Base-by-base conservation (phyloP, 306 rosid species). In the Gynostemma pentaphyllum region DNA sequence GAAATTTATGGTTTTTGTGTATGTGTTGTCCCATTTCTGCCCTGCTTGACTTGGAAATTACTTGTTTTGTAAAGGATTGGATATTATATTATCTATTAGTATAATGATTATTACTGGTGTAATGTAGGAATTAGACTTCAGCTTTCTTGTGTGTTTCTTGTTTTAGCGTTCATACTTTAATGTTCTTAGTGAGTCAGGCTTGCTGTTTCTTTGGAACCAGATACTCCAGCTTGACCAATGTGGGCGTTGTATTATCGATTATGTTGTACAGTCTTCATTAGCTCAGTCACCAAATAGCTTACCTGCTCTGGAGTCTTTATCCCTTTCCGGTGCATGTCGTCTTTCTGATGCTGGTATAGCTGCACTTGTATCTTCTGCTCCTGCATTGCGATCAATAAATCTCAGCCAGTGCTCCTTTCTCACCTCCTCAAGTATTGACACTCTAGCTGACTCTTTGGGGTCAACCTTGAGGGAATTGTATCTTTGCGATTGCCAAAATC, bases 321-420 rank as follows among this genome's bases (percentile, higher is more conserved):
- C 99, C 52, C 62, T 92, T 53, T 72, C 77, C 66, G 98, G 99
- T 50, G 96, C 99, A 11, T 86, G 94, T 26, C 82, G 95, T 66
- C 95, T 88, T 55, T 72, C 90, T 14, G 88, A 92, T 54, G 59
- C 16, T 46, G 95, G 96, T 23, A 70, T 92, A 15, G 22, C 36
- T 7, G 37, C 46, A 30, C 87, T 92, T 71, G 76, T 84, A 71
- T 80, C 90, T 75, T 81, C 88, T 53, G 76, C 82, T 37, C 83
- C 96, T 7, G 76, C 26, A 30, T 79, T 92, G 73, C 74, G 85
- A 76, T 88, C 96, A 4, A 65, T 92, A 62, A 82, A 92, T 80
- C 75, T 92, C 67, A 84, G 94, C 77, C 94, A 84, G 71, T 92
- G 96, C 76, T 84, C 96, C 75, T 82, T 86, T 68, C 90, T 92